These are phyloP conservation scores for Exophiala phaeomuriformis DNA, from an alignment of 2,329 filamentous ascomycete species.

Conservation along the genomic window DNA sequence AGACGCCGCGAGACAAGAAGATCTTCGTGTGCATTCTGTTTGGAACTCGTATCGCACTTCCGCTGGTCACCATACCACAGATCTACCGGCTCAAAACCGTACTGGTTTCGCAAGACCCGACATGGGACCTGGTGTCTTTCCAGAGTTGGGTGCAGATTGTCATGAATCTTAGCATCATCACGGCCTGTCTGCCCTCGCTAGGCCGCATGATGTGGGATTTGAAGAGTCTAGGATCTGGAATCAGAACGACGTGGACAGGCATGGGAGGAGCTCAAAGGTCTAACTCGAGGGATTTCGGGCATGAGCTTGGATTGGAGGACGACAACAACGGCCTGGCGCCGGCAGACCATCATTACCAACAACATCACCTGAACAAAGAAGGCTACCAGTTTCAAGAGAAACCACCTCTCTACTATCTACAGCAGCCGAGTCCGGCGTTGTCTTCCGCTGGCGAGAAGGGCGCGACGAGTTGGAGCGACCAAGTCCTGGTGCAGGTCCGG, in stretches of 20 bases:
- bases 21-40: conserved; percentile 14
- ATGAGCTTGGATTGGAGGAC: conserved; percentile 10
- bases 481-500: background rate
- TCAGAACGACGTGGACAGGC: background rate
- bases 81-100: conserved; percentile 6
- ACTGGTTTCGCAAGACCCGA: conserved; percentile 13
- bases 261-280: background rate
- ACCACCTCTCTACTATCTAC: background rate
- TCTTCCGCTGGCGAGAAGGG: conserved; percentile 2
- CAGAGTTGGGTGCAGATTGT: conserved; percentile 21
- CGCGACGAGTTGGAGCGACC: background rate
- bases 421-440: conserved; percentile 3
- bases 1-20: conserved; percentile 15
- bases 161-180: conserved; percentile 20
- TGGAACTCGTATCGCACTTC: conserved; percentile 11
- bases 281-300: conserved; percentile 9
- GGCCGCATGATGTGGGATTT: conserved; percentile 18
- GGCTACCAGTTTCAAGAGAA: conserved; percentile 1
- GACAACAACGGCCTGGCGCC: background rate
- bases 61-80: conserved; percentile 10
- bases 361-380: no score
- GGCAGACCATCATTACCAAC: no score
- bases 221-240: conserved; percentile 8
- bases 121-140: conserved; percentile 16
- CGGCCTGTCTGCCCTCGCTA: conserved; percentile 20